Percentiles rank a stretch among this genome's conserved stretches.
Conservation (phyloP, 768 basidiomycete genomes). For the Lactifluus rugatus region DNA sequence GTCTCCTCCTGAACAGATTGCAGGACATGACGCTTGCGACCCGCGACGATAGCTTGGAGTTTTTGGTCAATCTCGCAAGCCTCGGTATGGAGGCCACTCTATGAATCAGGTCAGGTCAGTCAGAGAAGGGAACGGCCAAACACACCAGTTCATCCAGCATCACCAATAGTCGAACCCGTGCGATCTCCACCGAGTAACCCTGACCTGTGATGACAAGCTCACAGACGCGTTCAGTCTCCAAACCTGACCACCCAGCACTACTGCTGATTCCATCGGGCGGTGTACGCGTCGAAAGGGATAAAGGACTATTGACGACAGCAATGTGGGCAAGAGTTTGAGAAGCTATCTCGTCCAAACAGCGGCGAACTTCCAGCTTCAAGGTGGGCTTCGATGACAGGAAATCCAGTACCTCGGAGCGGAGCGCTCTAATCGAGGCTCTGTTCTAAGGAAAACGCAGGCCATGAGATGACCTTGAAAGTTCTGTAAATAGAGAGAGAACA, state of each 20-base stretch:
- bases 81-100: slow-evolving; percentile 90
- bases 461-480: slow-evolving; percentile 14
- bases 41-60: slow-evolving; percentile 83
- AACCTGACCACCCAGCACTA: slow-evolving; percentile 75
- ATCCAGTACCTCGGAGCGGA: slow-evolving; percentile 90
- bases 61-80: slow-evolving; percentile 91
- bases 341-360: slow-evolving; percentile 88
- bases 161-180: slow-evolving; percentile 81
- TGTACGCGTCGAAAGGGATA: slow-evolving; percentile 62
- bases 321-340: slow-evolving; percentile 88
- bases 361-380: slow-evolving; percentile 73
- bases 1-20: slow-evolving; percentile 96
- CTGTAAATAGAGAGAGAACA: slow-evolving; percentile 20
- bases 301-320: slow-evolving; percentile 82
- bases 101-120: background rate
- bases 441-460: slow-evolving; percentile 39
- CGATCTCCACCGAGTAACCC: slow-evolving; percentile 84
- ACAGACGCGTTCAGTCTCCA: slow-evolving; percentile 91
- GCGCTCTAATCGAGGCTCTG: slow-evolving; percentile 79
- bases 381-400: slow-evolving; percentile 66
- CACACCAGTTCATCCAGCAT: slow-evolving; percentile 92
- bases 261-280: slow-evolving; percentile 70
- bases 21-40: slow-evolving; percentile 74
- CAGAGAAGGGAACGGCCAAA: slow-evolving; percentile 17
- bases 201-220: slow-evolving; percentile 86